Evolutionary conservation across 2,329 filamentous ascomycete species (phyloP).

Genomic region (Thyridium curvatum): DNA sequence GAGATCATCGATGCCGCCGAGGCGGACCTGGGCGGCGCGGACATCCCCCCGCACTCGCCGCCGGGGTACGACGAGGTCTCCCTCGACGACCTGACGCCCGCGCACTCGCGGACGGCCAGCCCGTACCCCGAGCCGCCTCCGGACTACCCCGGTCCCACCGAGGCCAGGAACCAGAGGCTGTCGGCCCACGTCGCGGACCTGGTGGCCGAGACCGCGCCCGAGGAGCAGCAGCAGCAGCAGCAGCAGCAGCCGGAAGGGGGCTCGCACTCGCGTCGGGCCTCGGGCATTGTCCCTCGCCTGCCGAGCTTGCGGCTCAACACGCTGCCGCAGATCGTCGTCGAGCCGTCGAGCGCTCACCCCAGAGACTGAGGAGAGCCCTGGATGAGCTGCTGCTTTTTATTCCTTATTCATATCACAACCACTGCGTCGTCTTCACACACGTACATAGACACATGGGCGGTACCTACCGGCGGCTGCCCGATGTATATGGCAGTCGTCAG

Average conservation of each 20-base stretch:
- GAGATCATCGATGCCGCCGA: slow-evolving; percentile 39
- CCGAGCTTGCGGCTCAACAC: slow-evolving; percentile 43
- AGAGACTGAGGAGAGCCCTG: slow-evolving; percentile 10
- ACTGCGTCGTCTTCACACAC: too few species aligned
- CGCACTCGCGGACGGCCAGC: slow-evolving; percentile 24
- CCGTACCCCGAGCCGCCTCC: slow-evolving; percentile 44
- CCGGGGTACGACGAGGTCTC: slow-evolving; percentile 43
- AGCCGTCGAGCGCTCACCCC: slow-evolving; percentile 39
- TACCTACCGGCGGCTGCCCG: too few species aligned
- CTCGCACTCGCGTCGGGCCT: slow-evolving; percentile 5
- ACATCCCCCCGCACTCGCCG: slow-evolving; percentile 37
- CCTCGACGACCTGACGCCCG: slow-evolving; percentile 21
- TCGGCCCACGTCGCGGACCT: slow-evolving; percentile 24
- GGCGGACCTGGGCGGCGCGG: slow-evolving; percentile 35
- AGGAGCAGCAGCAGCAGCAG: background rate
- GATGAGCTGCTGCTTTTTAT: background rate
- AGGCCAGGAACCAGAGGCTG: slow-evolving; percentile 21
- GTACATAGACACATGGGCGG: too few species aligned
- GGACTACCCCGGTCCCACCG: slow-evolving; percentile 36
- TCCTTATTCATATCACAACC: background rate
- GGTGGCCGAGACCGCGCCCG: slow-evolving; percentile 9
- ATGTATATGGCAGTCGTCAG: too few species aligned
- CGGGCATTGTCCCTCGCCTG: slow-evolving; percentile 38
- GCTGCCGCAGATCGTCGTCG: slow-evolving; percentile 53
- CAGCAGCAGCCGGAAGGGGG: background rate